A percentile compares a stretch with the other conserved stretches of the same genome.
Conservation (phyloP, 2,329 filamentous ascomycete genomes). For the Neodidymelliopsis sp. region DNA sequence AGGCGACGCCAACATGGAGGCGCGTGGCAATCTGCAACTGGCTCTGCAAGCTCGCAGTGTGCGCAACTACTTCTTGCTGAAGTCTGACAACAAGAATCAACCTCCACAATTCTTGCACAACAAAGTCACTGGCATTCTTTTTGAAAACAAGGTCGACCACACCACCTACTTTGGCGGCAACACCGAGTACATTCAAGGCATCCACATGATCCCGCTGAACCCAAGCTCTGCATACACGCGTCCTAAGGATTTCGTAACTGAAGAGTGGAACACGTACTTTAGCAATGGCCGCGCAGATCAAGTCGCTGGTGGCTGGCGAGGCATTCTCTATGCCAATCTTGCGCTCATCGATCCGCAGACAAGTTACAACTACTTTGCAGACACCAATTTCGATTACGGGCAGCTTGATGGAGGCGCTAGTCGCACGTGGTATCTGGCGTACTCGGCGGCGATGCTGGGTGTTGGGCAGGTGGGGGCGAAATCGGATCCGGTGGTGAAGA, state of each 20-base stretch:
- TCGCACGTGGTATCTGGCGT: conserved; percentile 50
- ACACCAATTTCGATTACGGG: conserved; percentile 68
- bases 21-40: conserved; percentile 82
- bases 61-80: conserved; percentile 84
- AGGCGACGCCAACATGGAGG: conserved; percentile 80
- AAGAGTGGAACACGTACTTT: conserved; percentile 77
- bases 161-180: conserved; percentile 80
- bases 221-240: conserved; percentile 76
- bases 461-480: not conserved
- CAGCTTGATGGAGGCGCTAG: conserved; percentile 82
- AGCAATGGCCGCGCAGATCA: conserved; percentile 69
- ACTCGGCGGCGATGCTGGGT: conserved; percentile 40
- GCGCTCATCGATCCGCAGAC: conserved; percentile 76
- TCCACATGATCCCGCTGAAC: conserved; percentile 85
- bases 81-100: conserved; percentile 72
- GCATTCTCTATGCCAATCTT: conserved; percentile 83
- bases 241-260: conserved; percentile 72
- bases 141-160: conserved; percentile 97
- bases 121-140: conserved; percentile 76
- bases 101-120: conserved; percentile 82
- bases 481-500: not conserved
- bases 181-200: conserved; percentile 74
- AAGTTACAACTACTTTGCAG: conserved; percentile 78
- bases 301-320: conserved; percentile 81
- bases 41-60: conserved; percentile 77